A percentile compares a stretch with the other conserved stretches of the same genome.
These are phyloP conservation scores for Amoebophrya sp. DNA, from an alignment of 169 alveolate species.

Conservation along the genomic window DNA sequence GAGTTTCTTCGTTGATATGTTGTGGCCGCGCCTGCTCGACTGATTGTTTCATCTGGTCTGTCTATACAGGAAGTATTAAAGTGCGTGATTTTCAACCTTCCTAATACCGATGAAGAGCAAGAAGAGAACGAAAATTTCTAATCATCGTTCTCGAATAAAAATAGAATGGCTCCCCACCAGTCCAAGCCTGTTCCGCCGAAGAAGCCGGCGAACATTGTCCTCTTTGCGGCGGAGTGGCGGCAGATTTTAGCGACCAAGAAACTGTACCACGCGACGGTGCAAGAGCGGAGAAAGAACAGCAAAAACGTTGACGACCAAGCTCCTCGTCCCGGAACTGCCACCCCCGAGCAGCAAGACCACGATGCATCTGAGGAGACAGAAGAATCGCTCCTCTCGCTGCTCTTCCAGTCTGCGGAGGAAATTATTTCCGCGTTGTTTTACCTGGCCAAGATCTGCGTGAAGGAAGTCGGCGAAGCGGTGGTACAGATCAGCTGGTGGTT, in stretches of 20 bases:
- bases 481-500: neutral
- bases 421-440: neutral
- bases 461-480: neutral
- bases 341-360: neutral
- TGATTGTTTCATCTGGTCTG: neutral
- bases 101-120: neutral
- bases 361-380: neutral
- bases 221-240: no score
- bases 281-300: no score
- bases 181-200: neutral
- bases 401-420: neutral
- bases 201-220: no score
- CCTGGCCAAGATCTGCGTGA: neutral
- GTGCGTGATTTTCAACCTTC: neutral
- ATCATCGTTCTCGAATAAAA: neutral
- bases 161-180: neutral
- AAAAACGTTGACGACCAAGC: neutral
- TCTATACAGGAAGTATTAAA: neutral
- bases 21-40: neutral
- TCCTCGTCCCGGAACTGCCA: neutral
- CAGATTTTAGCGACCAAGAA: no score
- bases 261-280: no score
- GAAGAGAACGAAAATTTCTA: neutral
- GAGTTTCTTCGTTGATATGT: neutral
- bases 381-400: neutral